phyloP scores from a whole-genome alignment of 1,284 basidiomycete genomes.

The Leccinum fuscescens region DNA sequence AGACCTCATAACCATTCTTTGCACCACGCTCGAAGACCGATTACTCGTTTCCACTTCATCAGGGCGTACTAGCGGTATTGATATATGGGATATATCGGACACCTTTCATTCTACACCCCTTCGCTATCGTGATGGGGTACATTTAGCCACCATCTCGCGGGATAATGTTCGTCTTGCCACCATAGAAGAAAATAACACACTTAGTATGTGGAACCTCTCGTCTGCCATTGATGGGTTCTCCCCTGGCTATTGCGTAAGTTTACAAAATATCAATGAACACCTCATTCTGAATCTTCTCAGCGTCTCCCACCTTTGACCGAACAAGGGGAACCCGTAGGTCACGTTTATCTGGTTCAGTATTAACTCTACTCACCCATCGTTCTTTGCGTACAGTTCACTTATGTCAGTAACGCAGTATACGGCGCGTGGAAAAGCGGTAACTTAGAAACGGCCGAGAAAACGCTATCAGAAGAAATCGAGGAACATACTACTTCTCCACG shows the following conservation, averaged over 20 bases:
- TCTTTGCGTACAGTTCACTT: too few species aligned
- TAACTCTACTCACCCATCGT: too few species aligned
- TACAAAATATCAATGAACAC: background rate
- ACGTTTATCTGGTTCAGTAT: too few species aligned
- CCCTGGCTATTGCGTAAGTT: conserved; percentile 6
- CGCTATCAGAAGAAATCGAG: too few species aligned
- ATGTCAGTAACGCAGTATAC: too few species aligned
- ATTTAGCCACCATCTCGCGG: conserved; percentile 1
- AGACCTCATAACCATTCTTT: background rate
- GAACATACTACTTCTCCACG: too few species aligned
- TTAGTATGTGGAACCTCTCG: background rate
- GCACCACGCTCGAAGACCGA: conserved; percentile 5
- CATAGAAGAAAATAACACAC: background rate
- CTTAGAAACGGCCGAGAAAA: too few species aligned
- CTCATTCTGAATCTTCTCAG: background rate
- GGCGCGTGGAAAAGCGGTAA: too few species aligned
- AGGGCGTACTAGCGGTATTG: conserved; percentile 1
- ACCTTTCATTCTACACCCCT: background rate
- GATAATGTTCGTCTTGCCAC: conserved; percentile 1
- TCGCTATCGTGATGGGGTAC: background rate
- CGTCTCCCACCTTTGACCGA: too few species aligned
- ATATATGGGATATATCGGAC: conserved; percentile 12
- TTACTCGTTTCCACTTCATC: conserved; percentile 11
- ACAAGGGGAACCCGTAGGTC: too few species aligned
- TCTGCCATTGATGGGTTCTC: background rate